Base-by-base conservation (phyloP, 2,329 filamentous ascomycete genomes). In the Penicillium polonicum region DNA sequence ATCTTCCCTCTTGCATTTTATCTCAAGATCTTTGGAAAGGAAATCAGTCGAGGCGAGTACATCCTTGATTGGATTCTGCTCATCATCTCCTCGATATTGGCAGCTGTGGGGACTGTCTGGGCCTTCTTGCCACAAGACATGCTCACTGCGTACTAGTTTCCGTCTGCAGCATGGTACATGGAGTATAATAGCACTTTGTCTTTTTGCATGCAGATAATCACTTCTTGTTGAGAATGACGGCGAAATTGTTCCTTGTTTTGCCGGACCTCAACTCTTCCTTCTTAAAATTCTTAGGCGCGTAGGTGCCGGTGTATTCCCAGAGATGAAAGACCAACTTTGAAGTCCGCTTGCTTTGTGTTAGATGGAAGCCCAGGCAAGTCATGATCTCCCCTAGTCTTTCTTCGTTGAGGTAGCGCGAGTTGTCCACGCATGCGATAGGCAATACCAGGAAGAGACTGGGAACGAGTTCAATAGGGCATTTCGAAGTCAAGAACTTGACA, bases 1-100 rank as follows among this genome's bases (percentile, higher is more conserved):
- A 92, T 96, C 74, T 80, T 99, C 50, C 94, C 93, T 0, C 79
- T 96, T 33, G 83, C 87, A 5, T 97, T 99, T 71, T 92, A 97
- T 70, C 78, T 97, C 56, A 96, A 92, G 76, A 85, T 97, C 1
- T 97, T 96, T 72, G 86, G 87, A 46, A 82, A 85, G 49, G 87
- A 93, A 59, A 85, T 97, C 45, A 77, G 80, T 1, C 64, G 73
- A 1, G 71, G 72, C 23, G 91, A 96, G 75, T 86, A 84, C 67
- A 72, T 84, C 5, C 64, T 89, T 44, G 86, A 88, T 66, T 92
- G 86, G 81, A 71, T 78, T 17, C 75, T 96, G 65, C 86, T 97
- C 69, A 72, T 85, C 5, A 68, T 90, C 13, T 94, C 90, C 55
- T 80, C 84, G 1, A 69, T 86, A 21, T 76, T 97, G 71, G 93